phyloP scores from a whole-genome alignment of 208 protist species.

The Naegleria fowleri region DNA sequence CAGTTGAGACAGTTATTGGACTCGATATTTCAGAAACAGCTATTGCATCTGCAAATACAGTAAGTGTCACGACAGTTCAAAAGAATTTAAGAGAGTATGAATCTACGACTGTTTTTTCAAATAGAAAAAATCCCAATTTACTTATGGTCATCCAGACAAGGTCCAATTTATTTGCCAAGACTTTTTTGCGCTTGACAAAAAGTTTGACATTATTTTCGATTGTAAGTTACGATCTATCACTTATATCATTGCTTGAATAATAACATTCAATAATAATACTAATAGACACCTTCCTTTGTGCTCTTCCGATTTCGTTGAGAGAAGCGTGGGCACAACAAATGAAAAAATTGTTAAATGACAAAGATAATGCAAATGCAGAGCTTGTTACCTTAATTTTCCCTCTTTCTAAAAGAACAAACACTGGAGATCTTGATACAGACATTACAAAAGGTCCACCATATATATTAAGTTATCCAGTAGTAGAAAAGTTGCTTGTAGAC shows the following conservation, averaged over 20 bases:
- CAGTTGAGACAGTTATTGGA: neutral
- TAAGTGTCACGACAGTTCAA: too few relatives aligned
- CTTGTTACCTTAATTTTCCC: neutral
- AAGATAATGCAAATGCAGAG: neutral
- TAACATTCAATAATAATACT: neutral
- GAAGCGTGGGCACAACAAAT: neutral
- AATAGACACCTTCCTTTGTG: neutral
- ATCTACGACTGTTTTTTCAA: neutral
- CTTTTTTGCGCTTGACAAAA: neutral
- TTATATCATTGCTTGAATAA: too few relatives aligned
- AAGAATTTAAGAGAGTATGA: too few relatives aligned
- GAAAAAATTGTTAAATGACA: neutral
- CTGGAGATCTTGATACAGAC: neutral
- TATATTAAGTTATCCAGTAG: neutral
- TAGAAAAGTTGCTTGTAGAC: neutral
- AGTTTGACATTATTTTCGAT: neutral
- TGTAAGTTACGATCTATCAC: neutral
- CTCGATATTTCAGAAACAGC: neutral
- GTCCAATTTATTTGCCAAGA: neutral
- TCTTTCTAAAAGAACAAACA: neutral
- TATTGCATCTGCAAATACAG: neutral
- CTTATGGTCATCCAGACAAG: neutral
- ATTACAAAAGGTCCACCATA: neutral
- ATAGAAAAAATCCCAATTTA: neutral
- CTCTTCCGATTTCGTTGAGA: neutral